Evolutionary conservation across 2,329 filamentous ascomycete species (phyloP).

Genomic region (Pseudopithomyces chartarum): DNA sequence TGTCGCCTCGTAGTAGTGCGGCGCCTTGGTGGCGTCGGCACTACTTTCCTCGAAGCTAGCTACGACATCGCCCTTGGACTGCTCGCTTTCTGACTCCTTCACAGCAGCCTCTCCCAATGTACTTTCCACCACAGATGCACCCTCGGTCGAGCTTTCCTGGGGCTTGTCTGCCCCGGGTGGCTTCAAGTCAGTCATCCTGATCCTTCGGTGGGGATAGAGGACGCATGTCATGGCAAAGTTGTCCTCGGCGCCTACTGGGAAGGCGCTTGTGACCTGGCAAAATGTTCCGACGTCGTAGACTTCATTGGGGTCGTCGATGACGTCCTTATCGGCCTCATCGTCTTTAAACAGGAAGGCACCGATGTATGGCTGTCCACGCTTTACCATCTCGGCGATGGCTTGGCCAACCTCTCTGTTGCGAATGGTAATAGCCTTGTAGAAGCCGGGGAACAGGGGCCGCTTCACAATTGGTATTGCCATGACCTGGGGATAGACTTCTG

Average conservation of each 20-base stretch:
- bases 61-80: conserved; percentile 78
- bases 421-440: conserved; percentile 98
- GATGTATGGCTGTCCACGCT: conserved; percentile 94
- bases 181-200: conserved; percentile 83
- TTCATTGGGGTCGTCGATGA: conserved; percentile 87
- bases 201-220: conserved; percentile 92
- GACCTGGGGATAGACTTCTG: conserved; percentile 95
- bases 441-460: conserved; percentile 91
- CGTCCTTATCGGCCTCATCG: conserved; percentile 89
- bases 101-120: conserved; percentile 53
- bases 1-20: conserved; percentile 74
- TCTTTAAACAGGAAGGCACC: conserved; percentile 98
- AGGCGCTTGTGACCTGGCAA: conserved; percentile 95
- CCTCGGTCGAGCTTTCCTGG: conserved; percentile 28
- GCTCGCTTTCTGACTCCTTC: conserved; percentile 55
- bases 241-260: conserved; percentile 80
- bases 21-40: conserved; percentile 59
- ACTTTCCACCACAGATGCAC: conserved; percentile 41
- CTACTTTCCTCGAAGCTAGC: conserved; percentile 91
- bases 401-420: conserved; percentile 88
- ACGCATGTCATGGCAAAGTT: conserved; percentile 88
- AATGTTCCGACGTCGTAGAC: conserved; percentile 97
- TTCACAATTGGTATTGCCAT: conserved; percentile 96
- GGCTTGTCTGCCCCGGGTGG: conserved; percentile 60
- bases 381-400: conserved; percentile 95